Conservation (phyloP, 2,329 filamentous ascomycete species). For the Esteya vermicola region DNA sequence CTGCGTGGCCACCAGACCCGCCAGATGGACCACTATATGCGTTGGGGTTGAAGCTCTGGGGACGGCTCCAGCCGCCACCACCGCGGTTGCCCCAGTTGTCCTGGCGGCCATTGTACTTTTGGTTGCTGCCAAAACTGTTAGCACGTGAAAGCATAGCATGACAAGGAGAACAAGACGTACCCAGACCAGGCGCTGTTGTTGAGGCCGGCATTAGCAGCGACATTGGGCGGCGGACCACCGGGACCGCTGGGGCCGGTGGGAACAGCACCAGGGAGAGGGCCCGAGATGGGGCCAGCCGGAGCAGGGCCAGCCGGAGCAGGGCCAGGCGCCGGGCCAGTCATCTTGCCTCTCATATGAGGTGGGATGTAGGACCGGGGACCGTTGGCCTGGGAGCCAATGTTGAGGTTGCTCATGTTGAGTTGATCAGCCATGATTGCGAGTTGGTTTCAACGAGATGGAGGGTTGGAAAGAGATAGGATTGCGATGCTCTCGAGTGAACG, state of each 20-base stretch:
- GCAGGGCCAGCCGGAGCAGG: constrained; percentile 11
- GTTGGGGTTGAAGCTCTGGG: constrained; percentile 42
- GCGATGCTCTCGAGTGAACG: constrained; percentile 10
- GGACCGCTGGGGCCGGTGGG: constrained; percentile 2
- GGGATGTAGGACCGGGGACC: constrained; percentile 63
- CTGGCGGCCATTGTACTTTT: constrained; percentile 27
- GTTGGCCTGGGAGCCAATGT: constrained; percentile 19
- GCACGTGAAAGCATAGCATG: constrained; percentile 3
- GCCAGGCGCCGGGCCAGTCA: constrained; percentile 11
- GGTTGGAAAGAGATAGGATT: constrained; percentile 1
- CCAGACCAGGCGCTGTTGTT: constrained; percentile 52
- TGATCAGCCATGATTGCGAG: constrained; percentile 62
- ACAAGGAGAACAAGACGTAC: constrained; percentile 26
- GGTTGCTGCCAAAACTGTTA: constrained; percentile 24
- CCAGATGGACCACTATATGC: constrained; percentile 41
- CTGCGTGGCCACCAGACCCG: constrained; percentile 16
- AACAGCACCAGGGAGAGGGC: neutral
- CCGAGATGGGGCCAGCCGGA: constrained; percentile 1
- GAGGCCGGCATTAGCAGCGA: constrained; percentile 29
- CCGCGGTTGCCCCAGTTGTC: constrained; percentile 12
- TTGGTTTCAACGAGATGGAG: neutral
- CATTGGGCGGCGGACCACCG: neutral
- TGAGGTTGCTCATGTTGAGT: constrained; percentile 68
- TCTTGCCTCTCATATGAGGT: constrained; percentile 61
- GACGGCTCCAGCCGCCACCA: constrained; percentile 13